These are phyloP conservation scores for Mycosarcoma maydis DNA, from an alignment of 1,284 basidiomycete species.

Conservation along the genomic window DNA sequence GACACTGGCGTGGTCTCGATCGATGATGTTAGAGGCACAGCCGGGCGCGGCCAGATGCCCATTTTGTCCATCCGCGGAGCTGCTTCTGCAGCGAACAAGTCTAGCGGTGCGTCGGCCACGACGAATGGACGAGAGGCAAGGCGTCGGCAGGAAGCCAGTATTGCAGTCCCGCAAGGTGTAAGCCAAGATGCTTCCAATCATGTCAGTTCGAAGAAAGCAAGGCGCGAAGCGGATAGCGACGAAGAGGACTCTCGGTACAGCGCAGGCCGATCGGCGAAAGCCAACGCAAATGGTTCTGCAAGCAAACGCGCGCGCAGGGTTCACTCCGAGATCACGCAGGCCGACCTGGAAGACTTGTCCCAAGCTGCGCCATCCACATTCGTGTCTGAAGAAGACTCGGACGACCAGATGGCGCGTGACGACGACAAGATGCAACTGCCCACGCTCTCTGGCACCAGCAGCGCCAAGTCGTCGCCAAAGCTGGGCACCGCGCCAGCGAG, in stretches of 20 bases:
- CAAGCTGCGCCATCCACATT: constrained; percentile 44
- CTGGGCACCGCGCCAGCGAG: constrained; percentile 2
- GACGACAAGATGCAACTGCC: constrained; percentile 32
- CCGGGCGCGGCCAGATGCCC: constrained; percentile 19
- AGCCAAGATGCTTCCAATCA: not conserved
- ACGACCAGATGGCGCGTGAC: constrained; percentile 18
- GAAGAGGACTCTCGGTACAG: constrained; percentile 46
- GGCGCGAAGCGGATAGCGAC: constrained; percentile 1
- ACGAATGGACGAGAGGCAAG: constrained; percentile 10
- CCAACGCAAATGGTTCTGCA: not conserved
- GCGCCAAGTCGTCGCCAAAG: constrained; percentile 23
- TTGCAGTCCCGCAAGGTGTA: not conserved
- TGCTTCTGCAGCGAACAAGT: constrained; percentile 10
- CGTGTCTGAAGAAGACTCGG: constrained; percentile 38
- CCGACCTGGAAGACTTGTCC: constrained; percentile 41
- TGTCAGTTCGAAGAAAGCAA: not conserved
- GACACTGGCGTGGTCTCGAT: constrained; percentile 38
- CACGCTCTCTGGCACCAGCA: constrained; percentile 21
- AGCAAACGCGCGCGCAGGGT: constrained; percentile 17
- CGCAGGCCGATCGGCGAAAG: constrained; percentile 20
- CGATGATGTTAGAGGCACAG: constrained; percentile 8
- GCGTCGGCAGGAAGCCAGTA: constrained; percentile 1
- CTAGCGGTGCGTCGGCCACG: not conserved
- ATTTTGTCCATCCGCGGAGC: constrained; percentile 32
- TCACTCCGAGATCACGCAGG: constrained; percentile 24